Evolutionary conservation across 2,329 filamentous ascomycete species (phyloP).

Genomic region (Penicillium sp.): DNA sequence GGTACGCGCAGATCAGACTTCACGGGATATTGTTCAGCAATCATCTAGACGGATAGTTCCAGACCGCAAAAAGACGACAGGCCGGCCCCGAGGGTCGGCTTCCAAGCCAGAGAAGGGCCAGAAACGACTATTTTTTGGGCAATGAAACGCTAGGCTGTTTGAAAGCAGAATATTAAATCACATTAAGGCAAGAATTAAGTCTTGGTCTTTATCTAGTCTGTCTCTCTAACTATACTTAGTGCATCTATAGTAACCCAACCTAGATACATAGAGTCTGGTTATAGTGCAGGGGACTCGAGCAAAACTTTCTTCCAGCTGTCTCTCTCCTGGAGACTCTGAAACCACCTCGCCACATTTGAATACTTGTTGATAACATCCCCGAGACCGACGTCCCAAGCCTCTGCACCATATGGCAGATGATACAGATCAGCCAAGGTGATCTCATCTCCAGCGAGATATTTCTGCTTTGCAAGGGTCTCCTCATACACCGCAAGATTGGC

Average conservation of each 20-base stretch:
- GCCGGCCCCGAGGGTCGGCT: conserved; percentile 17
- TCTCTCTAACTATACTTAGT: no score
- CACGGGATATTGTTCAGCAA: conserved; percentile 10
- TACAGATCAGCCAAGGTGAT: conserved; percentile 14
- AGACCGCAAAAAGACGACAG: conserved; percentile 18
- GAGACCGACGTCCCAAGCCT: background rate
- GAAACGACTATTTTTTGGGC: conserved; percentile 33
- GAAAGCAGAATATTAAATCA: no score
- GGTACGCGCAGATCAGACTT: conserved; percentile 30
- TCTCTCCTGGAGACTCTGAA: background rate
- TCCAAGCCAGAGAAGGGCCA: conserved; percentile 33
- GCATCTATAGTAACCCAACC: no score
- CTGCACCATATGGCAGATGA: conserved; percentile 7
- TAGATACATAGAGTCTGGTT: no score
- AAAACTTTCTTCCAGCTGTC: background rate
- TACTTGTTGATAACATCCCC: background rate
- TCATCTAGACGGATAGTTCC: conserved; percentile 16
- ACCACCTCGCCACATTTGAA: background rate
- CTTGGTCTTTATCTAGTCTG: no score
- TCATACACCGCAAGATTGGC: conserved; percentile 19
- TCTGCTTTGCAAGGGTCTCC: conserved; percentile 18
- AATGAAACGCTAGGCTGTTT: no score
- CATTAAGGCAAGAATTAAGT: no score
- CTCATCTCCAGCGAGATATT: conserved; percentile 19
- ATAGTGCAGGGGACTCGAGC: no score